Evolutionary conservation across 2,329 filamentous ascomycete genomes (phyloP).

Genomic region (Chaetomiaceae sp.): DNA sequence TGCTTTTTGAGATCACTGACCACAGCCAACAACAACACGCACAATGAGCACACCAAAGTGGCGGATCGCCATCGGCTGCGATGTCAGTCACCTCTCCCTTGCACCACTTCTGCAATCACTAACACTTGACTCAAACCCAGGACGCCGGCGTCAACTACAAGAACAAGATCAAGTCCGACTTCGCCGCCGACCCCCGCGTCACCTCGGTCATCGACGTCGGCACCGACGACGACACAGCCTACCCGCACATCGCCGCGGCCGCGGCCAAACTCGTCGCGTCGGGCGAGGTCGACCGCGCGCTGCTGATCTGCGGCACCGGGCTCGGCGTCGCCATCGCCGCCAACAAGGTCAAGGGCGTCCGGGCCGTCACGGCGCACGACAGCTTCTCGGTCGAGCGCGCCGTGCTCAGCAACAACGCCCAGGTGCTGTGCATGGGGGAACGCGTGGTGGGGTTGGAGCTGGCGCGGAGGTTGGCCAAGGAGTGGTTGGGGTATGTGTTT

Average conservation of each 20-base stretch:
- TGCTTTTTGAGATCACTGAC: background rate
- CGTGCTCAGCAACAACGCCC: slow-evolving; percentile 78
- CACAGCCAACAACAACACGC: slow-evolving; percentile 12
- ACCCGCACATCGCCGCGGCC: slow-evolving; percentile 72
- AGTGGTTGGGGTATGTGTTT: slow-evolving; percentile 83
- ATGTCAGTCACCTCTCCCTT: slow-evolving; percentile 38
- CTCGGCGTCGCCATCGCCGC: slow-evolving; percentile 84
- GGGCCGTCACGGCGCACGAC: slow-evolving; percentile 87
- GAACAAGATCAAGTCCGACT: slow-evolving; percentile 67
- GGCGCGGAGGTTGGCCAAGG: slow-evolving; percentile 68
- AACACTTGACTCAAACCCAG: slow-evolving; percentile 29
- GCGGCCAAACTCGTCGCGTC: slow-evolving; percentile 60
- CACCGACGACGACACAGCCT: slow-evolving; percentile 69
- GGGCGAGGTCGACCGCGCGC: slow-evolving; percentile 68
- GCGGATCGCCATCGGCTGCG: slow-evolving; percentile 51
- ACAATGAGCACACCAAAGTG: slow-evolving; percentile 44
- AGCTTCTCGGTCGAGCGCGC: slow-evolving; percentile 78
- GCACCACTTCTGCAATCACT: background rate
- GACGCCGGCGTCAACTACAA: slow-evolving; percentile 78
- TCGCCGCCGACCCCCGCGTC: slow-evolving; percentile 64
- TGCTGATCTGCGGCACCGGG: slow-evolving; percentile 81
- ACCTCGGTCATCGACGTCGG: slow-evolving; percentile 69
- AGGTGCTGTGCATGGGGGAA: slow-evolving; percentile 84
- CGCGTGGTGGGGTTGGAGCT: slow-evolving; percentile 77
- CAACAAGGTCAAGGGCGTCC: slow-evolving; percentile 79